phyloP scores from a whole-genome alignment of 2,329 filamentous ascomycete species.

The Colletotrichum lini region DNA sequence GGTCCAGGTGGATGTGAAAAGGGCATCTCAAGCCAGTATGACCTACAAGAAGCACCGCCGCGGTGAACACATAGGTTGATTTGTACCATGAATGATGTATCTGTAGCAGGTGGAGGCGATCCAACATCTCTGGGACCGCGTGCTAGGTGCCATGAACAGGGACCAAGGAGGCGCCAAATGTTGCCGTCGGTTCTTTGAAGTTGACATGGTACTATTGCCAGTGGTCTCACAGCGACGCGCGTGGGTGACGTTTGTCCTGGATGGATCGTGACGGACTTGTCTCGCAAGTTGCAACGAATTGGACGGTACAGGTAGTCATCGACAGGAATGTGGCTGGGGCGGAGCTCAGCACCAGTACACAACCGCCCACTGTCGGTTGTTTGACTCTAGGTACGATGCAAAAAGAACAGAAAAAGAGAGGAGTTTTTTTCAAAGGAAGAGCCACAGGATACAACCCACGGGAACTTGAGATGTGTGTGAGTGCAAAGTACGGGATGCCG shows the following conservation, averaged over 20 bases:
- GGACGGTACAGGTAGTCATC: slow-evolving; percentile 5
- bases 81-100: not conserved
- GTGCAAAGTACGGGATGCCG: no score
- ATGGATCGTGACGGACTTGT: slow-evolving; percentile 1
- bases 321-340: not conserved
- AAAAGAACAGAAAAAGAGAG: not conserved
- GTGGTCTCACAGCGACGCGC: not conserved
- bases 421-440: not conserved
- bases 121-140: not conserved
- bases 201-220: not conserved
- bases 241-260: not conserved
- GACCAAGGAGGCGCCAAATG: slow-evolving; percentile 11
- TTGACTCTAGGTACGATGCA: not conserved
- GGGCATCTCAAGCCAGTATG: slow-evolving; percentile 5
- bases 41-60: not conserved
- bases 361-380: not conserved
- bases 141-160: not conserved
- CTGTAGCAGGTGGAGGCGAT: slow-evolving; percentile 18
- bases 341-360: not conserved
- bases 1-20: slow-evolving; percentile 24
- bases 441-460: not conserved
- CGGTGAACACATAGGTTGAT: slow-evolving; percentile 17
- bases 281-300: not conserved
- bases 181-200: slow-evolving; percentile 10
- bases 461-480: not conserved